Percentiles rank a stretch among this genome's conserved stretches.
Conservation (phyloP, 2,329 filamentous ascomycete species). For the Colletotrichum graminicola region DNA sequence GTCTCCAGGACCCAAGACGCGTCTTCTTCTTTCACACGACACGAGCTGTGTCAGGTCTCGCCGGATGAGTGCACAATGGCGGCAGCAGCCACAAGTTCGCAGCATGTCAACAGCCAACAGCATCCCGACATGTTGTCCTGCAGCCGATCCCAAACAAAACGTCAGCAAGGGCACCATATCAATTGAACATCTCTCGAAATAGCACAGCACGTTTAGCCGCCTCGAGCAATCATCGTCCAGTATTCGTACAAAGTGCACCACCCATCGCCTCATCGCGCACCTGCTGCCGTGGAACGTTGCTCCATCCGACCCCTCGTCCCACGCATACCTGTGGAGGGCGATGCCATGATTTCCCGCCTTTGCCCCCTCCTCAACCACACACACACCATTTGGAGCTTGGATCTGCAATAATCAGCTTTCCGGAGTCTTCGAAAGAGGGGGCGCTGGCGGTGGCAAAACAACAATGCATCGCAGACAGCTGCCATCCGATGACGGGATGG, state of each 20-base stretch:
- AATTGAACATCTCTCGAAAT: conserved; percentile 8
- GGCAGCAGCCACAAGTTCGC: conserved; percentile 8
- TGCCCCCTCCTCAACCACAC: conserved; percentile 8
- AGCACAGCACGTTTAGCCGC: conserved; percentile 8
- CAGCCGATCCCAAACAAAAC: conserved; percentile 29
- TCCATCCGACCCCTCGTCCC: conserved; percentile 16
- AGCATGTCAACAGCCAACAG: conserved; percentile 20
- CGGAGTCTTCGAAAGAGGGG: conserved; percentile 6
- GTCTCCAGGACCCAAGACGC: conserved; percentile 6
- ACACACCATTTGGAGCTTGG: conserved; percentile 3
- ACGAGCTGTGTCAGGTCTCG: conserved; percentile 28
- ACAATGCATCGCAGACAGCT: neutral
- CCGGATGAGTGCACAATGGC: conserved; percentile 4
- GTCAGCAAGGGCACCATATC: conserved; percentile 1
- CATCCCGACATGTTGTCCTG: conserved; percentile 16
- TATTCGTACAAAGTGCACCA: neutral
- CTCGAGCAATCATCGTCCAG: conserved; percentile 25
- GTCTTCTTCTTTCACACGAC: conserved; percentile 9
- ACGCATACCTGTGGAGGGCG: conserved; percentile 8
- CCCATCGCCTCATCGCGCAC: neutral
- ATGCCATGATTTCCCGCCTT: conserved; percentile 6
- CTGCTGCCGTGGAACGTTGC: conserved; percentile 30
- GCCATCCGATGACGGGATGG: neutral
- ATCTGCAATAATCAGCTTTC: conserved; percentile 25
- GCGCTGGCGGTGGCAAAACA: conserved; percentile 31